A percentile compares a stretch with the other conserved stretches of the same genome.
phyloP scores from a whole-genome alignment of 1,284 basidiomycete genomes.

The Fistulinella cinereoalba region DNA sequence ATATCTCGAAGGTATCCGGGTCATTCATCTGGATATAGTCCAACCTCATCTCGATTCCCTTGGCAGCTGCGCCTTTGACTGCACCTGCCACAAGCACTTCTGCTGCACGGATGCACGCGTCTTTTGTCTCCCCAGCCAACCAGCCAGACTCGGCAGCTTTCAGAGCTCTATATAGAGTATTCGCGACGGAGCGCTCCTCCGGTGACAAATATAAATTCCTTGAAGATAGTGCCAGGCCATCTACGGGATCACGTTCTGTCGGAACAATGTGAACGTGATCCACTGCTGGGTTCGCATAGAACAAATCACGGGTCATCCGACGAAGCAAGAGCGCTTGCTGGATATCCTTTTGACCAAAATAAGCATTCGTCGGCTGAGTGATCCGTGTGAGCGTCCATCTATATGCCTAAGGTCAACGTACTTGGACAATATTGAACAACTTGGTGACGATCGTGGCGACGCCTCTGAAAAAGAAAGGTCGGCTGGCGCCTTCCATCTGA shows the following conservation, averaged over 20 bases:
- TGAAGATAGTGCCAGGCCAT: conserved; percentile 83
- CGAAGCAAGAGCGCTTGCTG: conserved; percentile 91
- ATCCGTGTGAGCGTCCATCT: conserved; percentile 1
- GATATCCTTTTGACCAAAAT: conserved; percentile 99
- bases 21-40: conserved; percentile 94
- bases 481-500: conserved; percentile 81
- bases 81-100: conserved; percentile 39
- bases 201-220: conserved; percentile 83
- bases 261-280: conserved; percentile 79
- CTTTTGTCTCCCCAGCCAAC: conserved; percentile 50
- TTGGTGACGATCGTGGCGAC: conserved; percentile 96
- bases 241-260: conserved; percentile 67
- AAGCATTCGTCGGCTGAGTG: conserved; percentile 80
- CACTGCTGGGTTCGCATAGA: conserved; percentile 72
- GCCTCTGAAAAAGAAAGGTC: conserved; percentile 93
- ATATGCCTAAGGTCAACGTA: too few species aligned
- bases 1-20: conserved; percentile 66
- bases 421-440: conserved; percentile 90
- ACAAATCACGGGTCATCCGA: conserved; percentile 80
- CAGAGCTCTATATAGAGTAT: conserved; percentile 72
- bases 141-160: conserved; percentile 54
- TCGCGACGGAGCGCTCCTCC: conserved; percentile 66
- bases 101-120: conserved; percentile 50
- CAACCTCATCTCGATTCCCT: conserved; percentile 58
- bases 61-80: conserved; percentile 30